Conservation (phyloP, 176 grass and related monocot genomes). For the Pharus latifolius region DNA sequence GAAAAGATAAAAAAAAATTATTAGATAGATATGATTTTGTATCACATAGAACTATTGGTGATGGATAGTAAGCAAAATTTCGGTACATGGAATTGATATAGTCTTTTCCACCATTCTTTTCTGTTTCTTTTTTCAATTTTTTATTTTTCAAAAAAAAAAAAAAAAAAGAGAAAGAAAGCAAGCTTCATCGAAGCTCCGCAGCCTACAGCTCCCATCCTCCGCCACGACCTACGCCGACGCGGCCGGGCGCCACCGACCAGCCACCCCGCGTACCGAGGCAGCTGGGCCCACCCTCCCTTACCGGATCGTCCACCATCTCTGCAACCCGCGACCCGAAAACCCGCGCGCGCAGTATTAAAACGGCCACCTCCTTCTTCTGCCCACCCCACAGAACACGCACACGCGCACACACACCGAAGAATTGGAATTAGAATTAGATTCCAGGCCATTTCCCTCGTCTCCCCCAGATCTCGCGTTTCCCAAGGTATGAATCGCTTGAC, state of each 20-base stretch:
- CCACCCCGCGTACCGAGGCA: slow-evolving; percentile 2
- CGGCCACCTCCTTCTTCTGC: background rate
- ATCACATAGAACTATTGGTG: too few species aligned
- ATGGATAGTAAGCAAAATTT: too few species aligned
- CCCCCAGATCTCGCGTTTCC: slow-evolving; percentile 9
- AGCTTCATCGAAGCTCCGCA: background rate
- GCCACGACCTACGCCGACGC: background rate
- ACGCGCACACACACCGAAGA: too few species aligned
- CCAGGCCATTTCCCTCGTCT: background rate
- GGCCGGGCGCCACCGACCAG: slow-evolving; percentile 21
- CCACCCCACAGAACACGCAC: background rate
- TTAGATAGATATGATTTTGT: too few species aligned
- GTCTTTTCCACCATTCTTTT: too few species aligned
- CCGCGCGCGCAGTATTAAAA: slow-evolving; percentile 36
- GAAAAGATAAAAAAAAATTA: too few species aligned
- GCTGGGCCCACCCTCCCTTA: background rate
- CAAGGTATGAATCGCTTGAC: slow-evolving; percentile 4
- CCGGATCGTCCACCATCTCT: slow-evolving; percentile 6
- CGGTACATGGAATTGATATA: too few species aligned
- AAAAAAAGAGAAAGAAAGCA: too few species aligned
- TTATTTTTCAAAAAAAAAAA: background rate
- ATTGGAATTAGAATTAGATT: slow-evolving; percentile 8
- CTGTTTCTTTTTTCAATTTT: too few species aligned
- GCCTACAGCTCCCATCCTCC: background rate
- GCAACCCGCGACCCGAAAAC: slow-evolving; percentile 7